These are phyloP conservation scores for Eutrema yunnanense DNA, from an alignment of 345 rosid species.

Conservation along the genomic window DNA sequence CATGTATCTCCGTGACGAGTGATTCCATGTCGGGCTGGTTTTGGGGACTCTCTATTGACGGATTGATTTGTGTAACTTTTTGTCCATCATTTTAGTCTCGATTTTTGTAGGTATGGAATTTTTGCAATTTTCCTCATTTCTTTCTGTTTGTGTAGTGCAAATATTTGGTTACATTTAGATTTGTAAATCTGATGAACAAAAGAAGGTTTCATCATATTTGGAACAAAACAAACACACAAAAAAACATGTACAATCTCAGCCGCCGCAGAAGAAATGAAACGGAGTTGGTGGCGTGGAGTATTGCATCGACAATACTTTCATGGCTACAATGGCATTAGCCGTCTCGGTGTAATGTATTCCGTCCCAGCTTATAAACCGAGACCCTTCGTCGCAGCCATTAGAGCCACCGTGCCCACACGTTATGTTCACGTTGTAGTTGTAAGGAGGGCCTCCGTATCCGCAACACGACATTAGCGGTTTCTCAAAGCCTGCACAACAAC, in stretches of 20 bases:
- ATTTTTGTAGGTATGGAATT: too few relatives aligned
- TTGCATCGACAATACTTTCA: slow-evolving; percentile 49
- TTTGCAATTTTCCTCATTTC: background rate
- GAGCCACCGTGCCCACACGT: slow-evolving; percentile 60
- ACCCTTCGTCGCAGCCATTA: slow-evolving; percentile 42
- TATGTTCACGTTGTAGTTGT: slow-evolving; percentile 54
- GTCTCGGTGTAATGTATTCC: slow-evolving; percentile 80
- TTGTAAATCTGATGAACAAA: background rate
- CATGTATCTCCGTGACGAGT: too few relatives aligned
- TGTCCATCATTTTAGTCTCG: too few relatives aligned
- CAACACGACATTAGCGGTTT: slow-evolving; percentile 82
- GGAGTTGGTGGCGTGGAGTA: slow-evolving; percentile 49
- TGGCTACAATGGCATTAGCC: slow-evolving; percentile 56
- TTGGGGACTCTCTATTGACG: too few relatives aligned
- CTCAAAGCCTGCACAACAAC: slow-evolving; percentile 44
- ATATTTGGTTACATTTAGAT: background rate
- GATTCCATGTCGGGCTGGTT: too few relatives aligned
- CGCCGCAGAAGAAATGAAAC: slow-evolving; percentile 51
- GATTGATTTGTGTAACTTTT: too few relatives aligned
- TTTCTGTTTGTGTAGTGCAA: background rate
- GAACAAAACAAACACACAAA: background rate
- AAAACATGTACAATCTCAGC: background rate
- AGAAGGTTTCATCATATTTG: background rate
- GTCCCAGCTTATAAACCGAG: slow-evolving; percentile 60
- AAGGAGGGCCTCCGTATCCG: slow-evolving; percentile 84